Evolutionary conservation across 108 stramenopile species (phyloP).

Genomic region (Cyclostephanos invisitatus): DNA sequence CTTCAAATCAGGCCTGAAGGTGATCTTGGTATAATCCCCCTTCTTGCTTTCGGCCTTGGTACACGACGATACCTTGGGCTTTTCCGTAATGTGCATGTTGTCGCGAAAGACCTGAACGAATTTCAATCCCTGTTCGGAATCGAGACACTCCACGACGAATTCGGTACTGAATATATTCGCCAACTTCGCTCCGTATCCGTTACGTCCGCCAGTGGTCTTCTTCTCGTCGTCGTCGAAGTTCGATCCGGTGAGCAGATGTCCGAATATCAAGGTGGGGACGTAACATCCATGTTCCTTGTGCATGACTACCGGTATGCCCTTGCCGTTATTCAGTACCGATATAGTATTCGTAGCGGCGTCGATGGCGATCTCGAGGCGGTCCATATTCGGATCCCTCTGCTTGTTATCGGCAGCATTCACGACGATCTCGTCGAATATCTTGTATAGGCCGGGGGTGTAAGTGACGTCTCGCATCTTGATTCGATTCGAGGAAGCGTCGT

Average conservation of each 20-base stretch:
- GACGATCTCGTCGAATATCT: constrained; percentile 99
- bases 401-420: constrained; percentile 99
- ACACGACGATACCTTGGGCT: constrained; percentile 69
- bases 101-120: constrained; percentile 88
- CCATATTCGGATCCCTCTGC: constrained; percentile 97
- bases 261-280: constrained; percentile 97
- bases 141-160: constrained; percentile 89
- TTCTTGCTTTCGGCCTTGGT: constrained; percentile 70
- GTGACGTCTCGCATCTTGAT: constrained; percentile 84
- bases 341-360: constrained; percentile 74
- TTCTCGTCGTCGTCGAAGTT: constrained; percentile 99
- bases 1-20: constrained; percentile 92
- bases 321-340: constrained; percentile 97
- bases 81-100: constrained; percentile 87
- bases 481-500: constrained; percentile 56
- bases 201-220: constrained; percentile 98
- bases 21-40: constrained; percentile 96
- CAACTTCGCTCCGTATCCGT: constrained; percentile 99
- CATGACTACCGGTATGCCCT: constrained; percentile 80
- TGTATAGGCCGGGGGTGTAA: constrained; percentile 96
- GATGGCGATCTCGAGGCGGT: constrained; percentile 89
- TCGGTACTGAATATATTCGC: constrained; percentile 97
- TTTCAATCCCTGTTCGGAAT: constrained; percentile 67
- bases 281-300: constrained; percentile 85
- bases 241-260: constrained; percentile 94